Evolutionary conservation across 208 protist genomes (phyloP).

Genomic region (Trypanosoma mega): DNA sequence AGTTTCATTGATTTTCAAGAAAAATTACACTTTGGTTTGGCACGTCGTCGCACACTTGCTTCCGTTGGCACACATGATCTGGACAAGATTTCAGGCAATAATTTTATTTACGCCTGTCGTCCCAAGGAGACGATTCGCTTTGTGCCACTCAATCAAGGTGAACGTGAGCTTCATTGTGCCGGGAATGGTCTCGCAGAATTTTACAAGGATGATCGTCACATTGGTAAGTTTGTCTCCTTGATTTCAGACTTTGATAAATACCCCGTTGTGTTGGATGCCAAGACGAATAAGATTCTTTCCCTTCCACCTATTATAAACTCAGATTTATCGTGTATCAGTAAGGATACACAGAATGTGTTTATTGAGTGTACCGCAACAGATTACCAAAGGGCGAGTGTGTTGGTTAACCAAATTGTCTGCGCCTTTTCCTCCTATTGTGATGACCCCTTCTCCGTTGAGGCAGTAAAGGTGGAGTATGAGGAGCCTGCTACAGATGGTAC

Average conservation of each 20-base stretch:
- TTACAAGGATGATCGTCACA: slow-evolving; percentile 90
- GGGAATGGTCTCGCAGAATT: slow-evolving; percentile 84
- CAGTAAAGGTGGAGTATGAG: slow-evolving; percentile 83
- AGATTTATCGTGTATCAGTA: slow-evolving; percentile 96
- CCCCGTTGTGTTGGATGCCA: slow-evolving; percentile 80
- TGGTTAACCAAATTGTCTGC: slow-evolving; percentile 96
- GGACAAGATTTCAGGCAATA: slow-evolving; percentile 92
- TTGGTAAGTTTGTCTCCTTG: slow-evolving; percentile 83
- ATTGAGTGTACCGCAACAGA: slow-evolving; percentile 99
- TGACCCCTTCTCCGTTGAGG: slow-evolving; percentile 87
- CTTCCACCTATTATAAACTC: slow-evolving; percentile 99
- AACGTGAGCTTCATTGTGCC: slow-evolving; percentile 60
- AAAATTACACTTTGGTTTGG: slow-evolving; percentile 98
- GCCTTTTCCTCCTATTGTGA: slow-evolving; percentile 96
- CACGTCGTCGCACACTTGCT: slow-evolving; percentile 95
- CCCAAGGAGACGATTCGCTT: slow-evolving; percentile 94
- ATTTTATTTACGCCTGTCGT: slow-evolving; percentile 85
- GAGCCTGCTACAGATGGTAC: slow-evolving; percentile 64
- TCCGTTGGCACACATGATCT: slow-evolving; percentile 99
- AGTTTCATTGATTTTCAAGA: slow-evolving; percentile 99
- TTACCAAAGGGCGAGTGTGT: slow-evolving; percentile 93
- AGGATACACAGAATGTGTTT: slow-evolving; percentile 98
- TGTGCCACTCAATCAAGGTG: slow-evolving; percentile 89
- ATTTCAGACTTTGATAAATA: slow-evolving; percentile 72
- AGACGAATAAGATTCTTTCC: slow-evolving; percentile 89